Evolutionary conservation across 805 yeast genomes (phyloP), one percentile per base, ranked within the genome.

Genomic region (Pichia rugopelliculosa): DNA sequence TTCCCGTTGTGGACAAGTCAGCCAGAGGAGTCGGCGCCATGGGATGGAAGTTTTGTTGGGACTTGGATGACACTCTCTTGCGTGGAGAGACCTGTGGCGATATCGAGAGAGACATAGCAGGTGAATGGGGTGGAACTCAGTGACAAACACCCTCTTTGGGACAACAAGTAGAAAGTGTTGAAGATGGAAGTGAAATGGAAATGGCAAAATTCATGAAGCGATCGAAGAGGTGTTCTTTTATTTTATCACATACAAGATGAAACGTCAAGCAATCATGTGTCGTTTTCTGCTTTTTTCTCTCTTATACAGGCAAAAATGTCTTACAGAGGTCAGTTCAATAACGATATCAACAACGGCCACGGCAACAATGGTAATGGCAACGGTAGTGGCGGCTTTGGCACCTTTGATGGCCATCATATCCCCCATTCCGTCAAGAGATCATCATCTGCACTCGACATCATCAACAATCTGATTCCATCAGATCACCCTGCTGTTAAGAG

Each of bases 21-120:
- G 58, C 33, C 18, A 54, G 11, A 20, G 54, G 33, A 15, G 58
- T 53, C 34, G 55, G 45, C 41, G 54, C 53, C 10, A 58, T 55
- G 0, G 69, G 61, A 43, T 61, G 60, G 49, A 60, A 64, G 43
- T 65, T 66, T 38, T 58, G 59, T 25, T 57, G 61, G 2, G 67
- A 61, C 45, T 59, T 62, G 1, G 69, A 65, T 3, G 68, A 53
- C 1, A 69, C 64, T 37, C 70, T 45, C 46, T 58, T 62, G 36
- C 70, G 57, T 26, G 60, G 45, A 27, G 49, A 47, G 2, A 17
- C 24, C n/a, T 34, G 23, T 6, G 36, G 15, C 8, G 45, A 30
- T 18, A 40, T 7, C 4, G 22, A 17, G 8, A 43, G 22, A 7
- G 40, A 30, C 34, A 30, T 30, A 15, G 34, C 10, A n/a, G 18